These are phyloP conservation scores for Monascus ruber DNA, from an alignment of 2,329 filamentous ascomycete genomes.

Conservation along the genomic window DNA sequence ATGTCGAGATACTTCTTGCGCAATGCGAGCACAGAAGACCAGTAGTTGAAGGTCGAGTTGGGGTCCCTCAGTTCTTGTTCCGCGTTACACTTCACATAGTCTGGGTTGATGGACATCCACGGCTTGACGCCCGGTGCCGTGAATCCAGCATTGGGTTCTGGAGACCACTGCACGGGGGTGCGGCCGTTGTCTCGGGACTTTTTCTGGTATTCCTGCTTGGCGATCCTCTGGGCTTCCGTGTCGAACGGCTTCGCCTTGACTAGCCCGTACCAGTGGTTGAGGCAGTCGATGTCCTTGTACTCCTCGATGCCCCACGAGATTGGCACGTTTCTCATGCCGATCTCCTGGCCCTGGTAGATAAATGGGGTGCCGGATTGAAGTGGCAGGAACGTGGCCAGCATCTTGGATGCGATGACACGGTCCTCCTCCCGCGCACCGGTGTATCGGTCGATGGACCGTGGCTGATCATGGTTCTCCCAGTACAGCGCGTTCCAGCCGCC, in stretches of 20 bases:
- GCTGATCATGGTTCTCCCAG: constrained; percentile 57
- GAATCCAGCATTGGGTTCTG: constrained; percentile 52
- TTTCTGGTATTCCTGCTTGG: constrained; percentile 26
- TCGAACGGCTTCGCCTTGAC: constrained; percentile 17
- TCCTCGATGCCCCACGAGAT: constrained; percentile 49
- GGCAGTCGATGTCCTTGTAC: constrained; percentile 56
- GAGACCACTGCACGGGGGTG: constrained; percentile 61
- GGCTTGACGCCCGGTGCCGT: constrained; percentile 42
- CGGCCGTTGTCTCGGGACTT: constrained; percentile 55
- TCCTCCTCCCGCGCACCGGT: constrained; percentile 40
- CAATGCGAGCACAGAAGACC: constrained; percentile 46
- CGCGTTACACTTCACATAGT: constrained; percentile 53
- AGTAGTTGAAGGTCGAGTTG: constrained; percentile 49
- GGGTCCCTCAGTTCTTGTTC: constrained; percentile 29
- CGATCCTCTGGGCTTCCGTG: constrained; percentile 16
- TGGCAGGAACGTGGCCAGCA: constrained; percentile 47
- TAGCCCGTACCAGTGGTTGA: constrained; percentile 44
- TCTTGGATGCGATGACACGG: constrained; percentile 44
- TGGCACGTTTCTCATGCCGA: constrained; percentile 56
- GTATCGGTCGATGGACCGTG: constrained; percentile 48
- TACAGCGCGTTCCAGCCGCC: constrained; percentile 56
- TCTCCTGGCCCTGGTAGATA: constrained; percentile 59
- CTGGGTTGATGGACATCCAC: constrained; percentile 62
- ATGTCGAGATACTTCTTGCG: constrained; percentile 52
- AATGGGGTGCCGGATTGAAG: constrained; percentile 53